Evolutionary conservation across 495 filamentous ascomycete species (phyloP).

Genomic region (Neurospora cerealis): DNA sequence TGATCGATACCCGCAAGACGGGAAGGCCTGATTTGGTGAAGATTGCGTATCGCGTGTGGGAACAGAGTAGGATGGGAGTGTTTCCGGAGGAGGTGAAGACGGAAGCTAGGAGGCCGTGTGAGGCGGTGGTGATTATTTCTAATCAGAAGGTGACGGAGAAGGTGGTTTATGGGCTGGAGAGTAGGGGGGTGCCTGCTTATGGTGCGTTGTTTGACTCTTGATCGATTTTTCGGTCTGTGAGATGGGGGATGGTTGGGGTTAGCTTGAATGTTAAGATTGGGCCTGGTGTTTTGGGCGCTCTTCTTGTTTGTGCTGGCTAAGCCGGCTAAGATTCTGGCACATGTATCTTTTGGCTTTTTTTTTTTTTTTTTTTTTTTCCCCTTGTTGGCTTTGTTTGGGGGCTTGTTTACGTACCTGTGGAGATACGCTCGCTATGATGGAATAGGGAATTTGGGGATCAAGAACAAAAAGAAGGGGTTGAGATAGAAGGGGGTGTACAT

Average conservation of each 20-base stretch:
- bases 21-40: constrained; percentile 43
- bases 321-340: background rate
- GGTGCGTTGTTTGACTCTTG: constrained; percentile 77
- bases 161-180: constrained; percentile 66
- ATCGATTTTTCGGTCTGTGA: background rate
- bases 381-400: background rate
- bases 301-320: background rate
- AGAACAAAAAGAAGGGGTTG: too few species aligned
- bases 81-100: constrained; percentile 49
- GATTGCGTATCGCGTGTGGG: constrained; percentile 46
- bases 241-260: background rate
- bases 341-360: background rate
- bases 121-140: constrained; percentile 68
- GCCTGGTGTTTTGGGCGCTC: background rate
- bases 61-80: constrained; percentile 47
- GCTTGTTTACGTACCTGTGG: background rate
- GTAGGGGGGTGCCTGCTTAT: constrained; percentile 58
- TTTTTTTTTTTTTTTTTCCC: background rate
- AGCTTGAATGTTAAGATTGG: background rate
- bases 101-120: constrained; percentile 42
- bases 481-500: background rate
- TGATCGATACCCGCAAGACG: constrained; percentile 37
- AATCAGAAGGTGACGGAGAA: constrained; percentile 63
- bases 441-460: background rate
- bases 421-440: background rate